These are phyloP conservation scores for Crithidia acanthocephali DNA, from an alignment of 208 protist genomes.

Conservation along the genomic window DNA sequence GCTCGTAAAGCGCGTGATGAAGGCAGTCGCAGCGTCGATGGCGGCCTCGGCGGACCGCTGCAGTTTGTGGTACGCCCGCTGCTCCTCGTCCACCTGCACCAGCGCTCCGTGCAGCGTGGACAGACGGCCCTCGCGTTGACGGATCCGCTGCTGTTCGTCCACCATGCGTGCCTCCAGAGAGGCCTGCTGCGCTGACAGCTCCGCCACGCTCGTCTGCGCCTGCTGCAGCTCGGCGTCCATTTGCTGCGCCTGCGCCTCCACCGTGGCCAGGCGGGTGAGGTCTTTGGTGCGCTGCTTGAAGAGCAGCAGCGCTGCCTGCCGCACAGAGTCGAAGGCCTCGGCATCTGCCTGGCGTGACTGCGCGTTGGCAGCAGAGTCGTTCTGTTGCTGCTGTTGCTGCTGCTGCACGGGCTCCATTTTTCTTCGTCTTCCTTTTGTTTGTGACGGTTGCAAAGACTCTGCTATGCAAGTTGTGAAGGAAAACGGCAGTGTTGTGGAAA, in stretches of 20 bases:
- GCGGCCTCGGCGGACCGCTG: constrained; percentile 44
- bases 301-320: constrained; percentile 67
- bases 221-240: constrained; percentile 32
- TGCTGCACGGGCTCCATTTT: constrained; percentile 22
- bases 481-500: too few species aligned
- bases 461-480: too few species aligned
- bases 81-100: constrained; percentile 55
- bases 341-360: constrained; percentile 14
- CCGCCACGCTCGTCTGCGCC: constrained; percentile 34
- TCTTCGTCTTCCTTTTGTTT: too few species aligned
- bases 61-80: constrained; percentile 40
- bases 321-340: constrained; percentile 72
- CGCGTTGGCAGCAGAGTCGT: neutral
- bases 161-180: constrained; percentile 60
- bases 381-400: constrained; percentile 7
- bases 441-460: too few species aligned
- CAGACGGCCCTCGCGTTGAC: constrained; percentile 54
- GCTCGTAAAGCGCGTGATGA: constrained; percentile 39
- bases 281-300: constrained; percentile 88
- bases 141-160: constrained; percentile 53
- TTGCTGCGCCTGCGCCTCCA: constrained; percentile 34
- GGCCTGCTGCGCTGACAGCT: constrained; percentile 56
- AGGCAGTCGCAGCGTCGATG: constrained; percentile 31
- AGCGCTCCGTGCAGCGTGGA: constrained; percentile 53
- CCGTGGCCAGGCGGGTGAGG: constrained; percentile 64